Conservation (phyloP, 2,329 filamentous ascomycete species). For the Rachicladosporium sp. region DNA sequence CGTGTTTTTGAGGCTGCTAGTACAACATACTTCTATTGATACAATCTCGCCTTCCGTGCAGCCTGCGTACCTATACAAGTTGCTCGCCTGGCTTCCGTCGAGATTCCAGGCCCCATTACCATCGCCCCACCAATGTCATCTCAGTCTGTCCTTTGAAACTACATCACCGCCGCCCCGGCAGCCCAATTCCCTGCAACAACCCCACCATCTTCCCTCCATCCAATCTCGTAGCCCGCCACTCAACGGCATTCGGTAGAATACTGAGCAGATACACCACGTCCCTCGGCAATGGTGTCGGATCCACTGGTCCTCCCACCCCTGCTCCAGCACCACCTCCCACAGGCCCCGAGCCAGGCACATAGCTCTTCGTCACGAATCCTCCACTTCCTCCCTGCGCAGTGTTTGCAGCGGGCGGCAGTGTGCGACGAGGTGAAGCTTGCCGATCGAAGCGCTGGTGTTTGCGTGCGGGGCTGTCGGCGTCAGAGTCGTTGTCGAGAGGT, state of each 20-base stretch:
- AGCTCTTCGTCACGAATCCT: constrained; percentile 23
- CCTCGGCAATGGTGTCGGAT: constrained; percentile 58
- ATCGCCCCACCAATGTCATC: no score
- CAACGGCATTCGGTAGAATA: constrained; percentile 54
- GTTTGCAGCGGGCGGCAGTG: no score
- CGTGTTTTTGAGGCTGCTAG: no score
- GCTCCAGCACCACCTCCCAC: background rate
- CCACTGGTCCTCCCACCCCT: constrained; percentile 14
- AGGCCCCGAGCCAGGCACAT: constrained; percentile 10
- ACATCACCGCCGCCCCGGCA: constrained; percentile 2
- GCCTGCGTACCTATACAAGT: no score
- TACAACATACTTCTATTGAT: no score
- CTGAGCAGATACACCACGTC: constrained; percentile 41
- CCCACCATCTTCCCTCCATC: constrained; percentile 59
- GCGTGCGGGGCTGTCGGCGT: constrained; percentile 61
- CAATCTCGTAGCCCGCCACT: constrained; percentile 60
- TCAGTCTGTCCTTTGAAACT: no score
- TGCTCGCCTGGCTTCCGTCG: no score
- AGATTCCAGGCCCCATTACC: no score
- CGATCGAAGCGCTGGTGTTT: constrained; percentile 72
- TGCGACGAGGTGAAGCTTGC: no score
- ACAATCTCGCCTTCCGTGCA: no score
- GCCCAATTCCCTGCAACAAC: constrained; percentile 51
- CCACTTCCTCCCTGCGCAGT: constrained; percentile 10
- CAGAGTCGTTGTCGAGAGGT: constrained; percentile 40